Evolutionary conservation across 108 stramenopile genomes (phyloP), one percentile per base, ranked within the genome.

Genomic region (Stephanodiscus triporus): DNA sequence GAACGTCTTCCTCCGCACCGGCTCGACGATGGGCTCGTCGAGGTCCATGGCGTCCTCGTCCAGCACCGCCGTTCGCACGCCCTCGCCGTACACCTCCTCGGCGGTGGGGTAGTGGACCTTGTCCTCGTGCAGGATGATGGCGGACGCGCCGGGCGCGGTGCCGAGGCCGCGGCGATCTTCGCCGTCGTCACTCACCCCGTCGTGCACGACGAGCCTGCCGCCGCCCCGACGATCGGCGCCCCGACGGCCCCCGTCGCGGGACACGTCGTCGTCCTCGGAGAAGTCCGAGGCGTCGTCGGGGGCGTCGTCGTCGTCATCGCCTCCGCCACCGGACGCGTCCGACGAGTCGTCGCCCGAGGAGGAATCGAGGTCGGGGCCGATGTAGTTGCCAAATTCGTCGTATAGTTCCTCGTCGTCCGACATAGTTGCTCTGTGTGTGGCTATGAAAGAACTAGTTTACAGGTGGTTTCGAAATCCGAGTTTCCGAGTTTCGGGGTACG

Each of bases 371-470:
- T 98, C 97, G 16, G 98, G 97, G n/a, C 99, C 99, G 73, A 99
- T 95, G 87, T 99, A 98, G 77, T 99, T 99, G 48, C 99, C 99
- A 73, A 99, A 99, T 87, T 99, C 99, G 75, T 99, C 99, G 85
- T 99, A 99, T 57, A 98, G 82, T 32, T 96, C 95, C 64, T 87
- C 81, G 43, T 88, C 88, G 66, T 96, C 91, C 62, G 87, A 75
- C 75, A 73, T 88, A 38, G 56, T 82, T 23, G 38, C 45, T 27
- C n/a, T 75, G 69, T 58, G 59, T 29, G 29, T 20, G 24, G n/a
- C n/a, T n/a, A n/a, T n/a, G n/a, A n/a, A n/a, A n/a, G n/a, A n/a
- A n/a, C n/a, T n/a, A n/a, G n/a, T n/a, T n/a, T n/a, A n/a, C n/a
- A n/a, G n/a, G n/a, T n/a, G n/a, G n/a, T n/a, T n/a, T n/a, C n/a